Evolutionary conservation across 352 stramenopile genomes (phyloP).

Genomic region (Phytophthora cactorum): DNA sequence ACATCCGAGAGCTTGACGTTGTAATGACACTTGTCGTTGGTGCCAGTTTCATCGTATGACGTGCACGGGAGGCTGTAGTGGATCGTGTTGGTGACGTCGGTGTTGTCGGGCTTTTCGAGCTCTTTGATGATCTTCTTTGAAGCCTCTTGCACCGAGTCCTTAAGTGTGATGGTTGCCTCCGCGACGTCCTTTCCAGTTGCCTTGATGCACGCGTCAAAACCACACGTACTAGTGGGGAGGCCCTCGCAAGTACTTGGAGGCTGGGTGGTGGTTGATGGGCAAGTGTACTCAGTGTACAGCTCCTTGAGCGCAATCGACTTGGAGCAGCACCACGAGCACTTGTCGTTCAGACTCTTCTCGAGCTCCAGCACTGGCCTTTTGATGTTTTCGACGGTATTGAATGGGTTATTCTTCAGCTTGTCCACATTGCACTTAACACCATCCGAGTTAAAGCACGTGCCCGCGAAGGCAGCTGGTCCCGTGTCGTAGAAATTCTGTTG

Average conservation of each 20-base stretch:
- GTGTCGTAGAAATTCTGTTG: conserved; percentile 12
- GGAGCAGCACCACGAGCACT: conserved; percentile 9
- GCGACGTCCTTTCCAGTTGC: conserved; percentile 47
- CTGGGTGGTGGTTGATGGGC: not conserved
- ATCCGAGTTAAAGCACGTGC: not conserved
- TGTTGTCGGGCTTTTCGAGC: not conserved
- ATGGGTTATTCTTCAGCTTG: conserved; percentile 11
- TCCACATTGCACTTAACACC: conserved; percentile 6
- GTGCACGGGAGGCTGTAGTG: conserved; percentile 25
- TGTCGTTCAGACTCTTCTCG: conserved; percentile 4
- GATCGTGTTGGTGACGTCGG: conserved; percentile 11
- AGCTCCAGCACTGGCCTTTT: not conserved
- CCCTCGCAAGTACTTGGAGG: not conserved
- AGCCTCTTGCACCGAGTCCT: conserved; percentile 14
- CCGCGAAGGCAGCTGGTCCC: not conserved
- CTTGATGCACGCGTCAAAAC: conserved; percentile 44
- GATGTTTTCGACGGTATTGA: not conserved
- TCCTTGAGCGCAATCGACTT: conserved; percentile 18
- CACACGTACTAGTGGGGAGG: conserved; percentile 19
- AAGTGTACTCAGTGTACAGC: conserved; percentile 5
- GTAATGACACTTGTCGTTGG: conserved; percentile 14
- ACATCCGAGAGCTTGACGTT: conserved; percentile 23
- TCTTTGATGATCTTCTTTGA: conserved; percentile 1
- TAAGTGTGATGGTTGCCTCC: conserved; percentile 25
- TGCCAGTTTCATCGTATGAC: conserved; percentile 1